Base-by-base conservation (phyloP, 2,329 filamentous ascomycete genomes). In the Monilinia vaccinii-corymbosi region DNA sequence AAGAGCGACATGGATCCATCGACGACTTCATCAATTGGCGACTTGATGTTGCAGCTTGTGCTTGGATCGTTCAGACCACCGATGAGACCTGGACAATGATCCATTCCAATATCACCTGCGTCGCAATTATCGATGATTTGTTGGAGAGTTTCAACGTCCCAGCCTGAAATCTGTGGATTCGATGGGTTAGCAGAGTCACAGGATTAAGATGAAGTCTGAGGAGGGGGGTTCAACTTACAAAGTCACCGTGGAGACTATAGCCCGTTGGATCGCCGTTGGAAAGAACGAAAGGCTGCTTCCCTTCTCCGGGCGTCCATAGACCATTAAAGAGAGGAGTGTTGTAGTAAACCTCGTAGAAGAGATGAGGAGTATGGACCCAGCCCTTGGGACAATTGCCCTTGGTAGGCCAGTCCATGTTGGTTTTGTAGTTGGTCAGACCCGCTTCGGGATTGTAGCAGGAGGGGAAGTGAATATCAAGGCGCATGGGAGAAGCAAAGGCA, bases 281-380 rank as follows among this genome's bases (percentile, higher is more conserved):
- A 56, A 95, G 76, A 56, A 91, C 79, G 69, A 94, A 96, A 87
- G 84, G 53, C 89, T 82, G 49, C 80, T 78, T 32, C 76, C 72
- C 63, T 81, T 77, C 65, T 60, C 87, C 88, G 65, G 82, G 75
- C 58, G 90, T 89, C 21, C 81, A 76, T 36, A 81, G 75, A 63
- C 79, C 79, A 42, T 76, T 76, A 73, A 89, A 95, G 2, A 77
- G 77, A 45, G 81, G 75, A 13, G 89, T 94, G 71, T 87, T 78
- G 82, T 86, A 96, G 73, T 96, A 95, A 48, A 88, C 90, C 76
- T 97, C 91, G 72, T 81, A 96, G 74, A 96, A 87, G 57, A 96
- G 78, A 66, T 87, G 87, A 10, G 88, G 85, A 47, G 91, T 73
- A 60, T 88, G 86, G 32, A 79, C 79, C 71, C 83, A 91, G 16